These are phyloP conservation scores for Monilinia laxa DNA, from an alignment of 2,329 filamentous ascomycete species.

Conservation along the genomic window DNA sequence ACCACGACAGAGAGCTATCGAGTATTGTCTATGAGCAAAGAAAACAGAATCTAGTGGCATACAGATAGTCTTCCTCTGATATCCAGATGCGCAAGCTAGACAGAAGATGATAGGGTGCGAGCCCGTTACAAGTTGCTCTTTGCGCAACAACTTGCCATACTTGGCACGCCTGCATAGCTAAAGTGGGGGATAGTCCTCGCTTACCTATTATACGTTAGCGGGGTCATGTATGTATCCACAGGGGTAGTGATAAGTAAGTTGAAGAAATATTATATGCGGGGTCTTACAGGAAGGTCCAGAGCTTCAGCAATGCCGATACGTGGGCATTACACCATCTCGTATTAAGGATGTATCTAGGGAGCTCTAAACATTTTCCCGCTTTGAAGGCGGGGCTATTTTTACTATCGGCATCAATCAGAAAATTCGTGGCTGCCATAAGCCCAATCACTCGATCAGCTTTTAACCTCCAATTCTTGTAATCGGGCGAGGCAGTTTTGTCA, in stretches of 20 bases:
- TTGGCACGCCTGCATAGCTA: background rate
- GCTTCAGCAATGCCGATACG: background rate
- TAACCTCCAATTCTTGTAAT: background rate
- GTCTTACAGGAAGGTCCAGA: background rate
- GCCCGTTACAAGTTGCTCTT: slow-evolving; percentile 1
- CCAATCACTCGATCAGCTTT: background rate
- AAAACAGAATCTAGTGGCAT: too few relatives aligned
- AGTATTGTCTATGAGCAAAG: too few relatives aligned
- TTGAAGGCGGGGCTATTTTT: background rate
- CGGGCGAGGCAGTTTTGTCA: too few relatives aligned
- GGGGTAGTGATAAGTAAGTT: background rate
- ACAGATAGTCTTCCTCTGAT: too few relatives aligned
- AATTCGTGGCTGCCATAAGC: background rate
- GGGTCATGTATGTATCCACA: too few relatives aligned
- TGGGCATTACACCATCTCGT: background rate
- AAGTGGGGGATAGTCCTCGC: background rate
- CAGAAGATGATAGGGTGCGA: background rate
- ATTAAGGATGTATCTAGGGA: background rate
- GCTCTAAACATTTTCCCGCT: background rate
- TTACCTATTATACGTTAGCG: background rate
- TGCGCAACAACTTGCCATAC: slow-evolving; percentile 4
- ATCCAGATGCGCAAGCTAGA: background rate
- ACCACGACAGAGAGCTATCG: too few relatives aligned
- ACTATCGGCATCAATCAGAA: background rate
- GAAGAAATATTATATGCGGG: background rate